A percentile compares a stretch with the other conserved stretches of the same genome.
Conservation (phyloP, 306 rosid species). For the Gynostemma pentaphyllum region DNA sequence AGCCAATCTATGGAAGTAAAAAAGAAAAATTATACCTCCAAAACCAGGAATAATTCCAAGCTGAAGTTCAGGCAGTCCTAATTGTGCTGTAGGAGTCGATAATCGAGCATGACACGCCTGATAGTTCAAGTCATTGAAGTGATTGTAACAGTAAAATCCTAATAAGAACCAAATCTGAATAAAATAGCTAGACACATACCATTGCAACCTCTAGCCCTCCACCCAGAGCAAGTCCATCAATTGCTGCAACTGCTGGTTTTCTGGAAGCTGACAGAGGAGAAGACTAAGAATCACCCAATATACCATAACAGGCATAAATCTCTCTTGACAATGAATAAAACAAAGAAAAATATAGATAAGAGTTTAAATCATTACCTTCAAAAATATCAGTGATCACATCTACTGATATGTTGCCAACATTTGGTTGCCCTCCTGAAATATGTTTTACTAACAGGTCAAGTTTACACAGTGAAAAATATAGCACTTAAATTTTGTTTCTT, state of each 20-base stretch:
- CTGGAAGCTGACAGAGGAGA: constrained; percentile 42
- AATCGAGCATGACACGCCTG: constrained; percentile 86
- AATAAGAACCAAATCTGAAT: background rate
- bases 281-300: too few species aligned
- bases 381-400: constrained; percentile 59
- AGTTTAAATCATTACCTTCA: too few species aligned
- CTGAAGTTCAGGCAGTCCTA: constrained; percentile 96
- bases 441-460: background rate
- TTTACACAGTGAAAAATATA: too few species aligned
- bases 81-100: constrained; percentile 76
- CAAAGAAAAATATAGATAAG: too few species aligned
- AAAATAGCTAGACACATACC: constrained; percentile 40
- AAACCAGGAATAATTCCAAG: constrained; percentile 97
- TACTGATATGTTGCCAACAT: constrained; percentile 53
- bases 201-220: constrained; percentile 99
- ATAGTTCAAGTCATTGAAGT: background rate
- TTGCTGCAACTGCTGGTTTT: constrained; percentile 94
- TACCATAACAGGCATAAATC: too few species aligned
- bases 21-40: constrained; percentile 53
- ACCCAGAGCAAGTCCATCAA: constrained; percentile 94
- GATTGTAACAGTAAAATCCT: background rate
- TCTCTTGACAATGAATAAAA: too few species aligned
- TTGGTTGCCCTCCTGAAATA: constrained; percentile 25
- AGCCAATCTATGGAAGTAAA: background rate
- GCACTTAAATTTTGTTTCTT: too few species aligned